phyloP scores from a whole-genome alignment of 2,329 filamentous ascomycete genomes.

The Penicillium decumbens region DNA sequence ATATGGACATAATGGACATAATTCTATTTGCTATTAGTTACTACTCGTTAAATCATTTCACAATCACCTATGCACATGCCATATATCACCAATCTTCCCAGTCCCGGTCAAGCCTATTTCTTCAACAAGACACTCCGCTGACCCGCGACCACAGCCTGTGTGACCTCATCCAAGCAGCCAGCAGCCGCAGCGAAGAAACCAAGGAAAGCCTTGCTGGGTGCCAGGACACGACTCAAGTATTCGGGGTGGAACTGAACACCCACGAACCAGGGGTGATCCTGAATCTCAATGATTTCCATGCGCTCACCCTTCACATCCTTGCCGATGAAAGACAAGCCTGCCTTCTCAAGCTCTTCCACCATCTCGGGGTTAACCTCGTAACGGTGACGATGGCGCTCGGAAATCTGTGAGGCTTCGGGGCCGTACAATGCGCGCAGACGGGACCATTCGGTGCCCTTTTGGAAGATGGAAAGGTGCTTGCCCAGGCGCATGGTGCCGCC shows the following conservation, averaged over 20 bases:
- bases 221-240: slow-evolving; percentile 70
- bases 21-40: not conserved
- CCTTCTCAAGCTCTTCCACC: slow-evolving; percentile 62
- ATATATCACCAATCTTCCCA: not conserved
- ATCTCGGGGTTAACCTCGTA: slow-evolving; percentile 86
- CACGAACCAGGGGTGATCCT: slow-evolving; percentile 79
- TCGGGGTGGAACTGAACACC: slow-evolving; percentile 88
- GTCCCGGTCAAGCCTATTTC: not conserved
- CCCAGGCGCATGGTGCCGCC: slow-evolving; percentile 87
- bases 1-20: not conserved
- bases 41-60: not conserved
- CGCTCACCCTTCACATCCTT: slow-evolving; percentile 73
- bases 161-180: slow-evolving; percentile 55
- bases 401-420: slow-evolving; percentile 45
- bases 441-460: slow-evolving; percentile 70
- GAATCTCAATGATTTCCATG: slow-evolving; percentile 79
- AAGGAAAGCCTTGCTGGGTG: slow-evolving; percentile 70
- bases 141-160: slow-evolving; percentile 15
- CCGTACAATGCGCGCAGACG: slow-evolving; percentile 73
- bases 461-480: slow-evolving; percentile 68
- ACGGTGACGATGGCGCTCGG: slow-evolving; percentile 79
- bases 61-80: too few species aligned
- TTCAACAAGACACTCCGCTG: slow-evolving; percentile 15
- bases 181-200: slow-evolving; percentile 78
- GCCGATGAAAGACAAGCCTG: slow-evolving; percentile 69